Evolutionary conservation across 176 grass and related monocot species (phyloP).

Genomic region (Phoenix roebelenii): DNA sequence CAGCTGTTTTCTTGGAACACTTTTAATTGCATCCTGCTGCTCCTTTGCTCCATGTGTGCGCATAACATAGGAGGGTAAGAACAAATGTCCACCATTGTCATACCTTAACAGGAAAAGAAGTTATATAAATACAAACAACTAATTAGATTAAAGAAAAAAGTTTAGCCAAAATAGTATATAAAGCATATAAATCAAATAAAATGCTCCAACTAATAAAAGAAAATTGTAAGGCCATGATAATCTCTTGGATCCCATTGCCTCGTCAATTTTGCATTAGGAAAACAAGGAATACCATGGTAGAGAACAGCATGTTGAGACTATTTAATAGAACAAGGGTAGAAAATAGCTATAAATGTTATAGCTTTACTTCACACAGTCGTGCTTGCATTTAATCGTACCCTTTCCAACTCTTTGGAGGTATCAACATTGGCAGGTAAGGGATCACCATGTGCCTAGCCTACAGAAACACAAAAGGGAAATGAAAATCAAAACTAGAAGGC

Average conservation of each 20-base stretch:
- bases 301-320: no score
- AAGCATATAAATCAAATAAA: no score
- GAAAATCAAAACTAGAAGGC: slow-evolving; percentile 12
- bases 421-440: slow-evolving; percentile 89
- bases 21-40: slow-evolving; percentile 74
- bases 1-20: slow-evolving; percentile 65
- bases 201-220: no score
- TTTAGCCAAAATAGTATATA: no score
- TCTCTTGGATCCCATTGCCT: no score
- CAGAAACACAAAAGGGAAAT: slow-evolving; percentile 33
- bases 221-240: no score
- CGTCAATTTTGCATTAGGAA: no score
- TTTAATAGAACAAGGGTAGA: no score
- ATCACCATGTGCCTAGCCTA: slow-evolving; percentile 84
- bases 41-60: slow-evolving; percentile 88
- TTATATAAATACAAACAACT: background rate
- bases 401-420: slow-evolving; percentile 78
- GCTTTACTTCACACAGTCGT: no score
- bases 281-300: no score
- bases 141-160: no score
- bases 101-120: slow-evolving; percentile 38
- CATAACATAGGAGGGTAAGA: slow-evolving; percentile 88
- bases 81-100: slow-evolving; percentile 76
- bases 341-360: no score
- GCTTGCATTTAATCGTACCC: slow-evolving; percentile 43